Percentiles rank a stretch among this genome's conserved stretches.
Evolutionary conservation across 2,329 filamentous ascomycete species (phyloP).

Genomic region (Cladophialophora bantiana): DNA sequence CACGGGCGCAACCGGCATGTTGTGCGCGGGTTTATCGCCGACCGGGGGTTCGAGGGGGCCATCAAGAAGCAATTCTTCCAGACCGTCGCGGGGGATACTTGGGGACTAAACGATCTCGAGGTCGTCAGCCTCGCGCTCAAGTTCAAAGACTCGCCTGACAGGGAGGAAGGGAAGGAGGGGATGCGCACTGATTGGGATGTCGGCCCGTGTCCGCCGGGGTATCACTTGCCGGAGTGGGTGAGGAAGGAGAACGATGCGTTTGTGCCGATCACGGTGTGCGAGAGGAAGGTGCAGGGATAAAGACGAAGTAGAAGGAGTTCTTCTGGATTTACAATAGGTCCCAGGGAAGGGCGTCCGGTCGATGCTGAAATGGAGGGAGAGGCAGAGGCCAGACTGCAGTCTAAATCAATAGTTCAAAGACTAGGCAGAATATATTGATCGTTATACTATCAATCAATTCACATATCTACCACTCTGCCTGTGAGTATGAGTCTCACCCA

Average conservation of each 20-base stretch:
- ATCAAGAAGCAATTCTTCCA: conserved; percentile 21
- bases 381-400: too few species aligned
- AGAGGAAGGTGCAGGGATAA: too few species aligned
- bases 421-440: too few species aligned
- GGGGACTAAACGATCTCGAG: conserved; percentile 19
- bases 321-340: too few species aligned
- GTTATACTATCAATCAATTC: too few species aligned
- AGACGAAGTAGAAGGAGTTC: too few species aligned
- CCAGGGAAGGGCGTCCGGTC: too few species aligned
- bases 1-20: conserved; percentile 24
- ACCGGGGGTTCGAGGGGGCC: conserved; percentile 17
- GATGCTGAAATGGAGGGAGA: too few species aligned
- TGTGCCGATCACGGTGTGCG: not conserved
- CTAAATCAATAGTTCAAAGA: too few species aligned
- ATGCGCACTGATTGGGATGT: conserved; percentile 11
- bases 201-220: conserved; percentile 22
- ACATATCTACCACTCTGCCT: too few species aligned
- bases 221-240: conserved; percentile 18
- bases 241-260: conserved; percentile 12
- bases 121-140: conserved; percentile 3
- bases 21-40: conserved; percentile 20
- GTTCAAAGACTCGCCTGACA: not conserved
- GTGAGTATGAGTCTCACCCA: too few species aligned
- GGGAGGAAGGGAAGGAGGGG: not conserved
- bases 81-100: conserved; percentile 7